These are phyloP conservation scores for Xylogone sp. DNA, from an alignment of 2,329 filamentous ascomycete species.

Conservation along the genomic window DNA sequence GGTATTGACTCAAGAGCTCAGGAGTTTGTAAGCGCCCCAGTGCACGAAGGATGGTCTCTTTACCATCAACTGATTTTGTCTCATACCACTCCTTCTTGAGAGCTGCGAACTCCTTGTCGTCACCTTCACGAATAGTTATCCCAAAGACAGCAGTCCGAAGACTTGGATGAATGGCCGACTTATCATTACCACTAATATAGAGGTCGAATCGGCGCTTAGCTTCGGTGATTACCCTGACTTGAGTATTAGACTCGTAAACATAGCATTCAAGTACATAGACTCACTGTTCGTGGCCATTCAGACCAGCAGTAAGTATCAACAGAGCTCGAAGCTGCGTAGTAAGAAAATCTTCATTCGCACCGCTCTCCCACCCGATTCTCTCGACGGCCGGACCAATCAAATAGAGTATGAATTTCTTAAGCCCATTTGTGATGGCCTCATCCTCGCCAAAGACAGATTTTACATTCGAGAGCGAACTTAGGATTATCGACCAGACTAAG, in stretches of 20 bases:
- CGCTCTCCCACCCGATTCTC: constrained; percentile 81
- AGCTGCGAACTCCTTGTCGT: constrained; percentile 63
- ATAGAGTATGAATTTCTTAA: constrained; percentile 76
- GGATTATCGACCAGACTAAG: constrained; percentile 83
- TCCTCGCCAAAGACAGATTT: constrained; percentile 84
- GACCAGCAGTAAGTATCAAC: constrained; percentile 71
- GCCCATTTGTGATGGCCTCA: constrained; percentile 62
- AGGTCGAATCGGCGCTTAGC: constrained; percentile 74
- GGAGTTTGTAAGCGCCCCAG: constrained; percentile 66
- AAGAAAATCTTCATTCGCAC: constrained; percentile 75
- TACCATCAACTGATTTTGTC: constrained; percentile 84
- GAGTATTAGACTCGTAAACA: constrained; percentile 5
- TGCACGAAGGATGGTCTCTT: constrained; percentile 75
- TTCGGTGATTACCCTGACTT: constrained; percentile 60
- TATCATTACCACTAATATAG: constrained; percentile 65
- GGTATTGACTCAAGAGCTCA: constrained; percentile 63
- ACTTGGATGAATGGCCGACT: constrained; percentile 72
- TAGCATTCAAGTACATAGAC: constrained; percentile 24
- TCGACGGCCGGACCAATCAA: constrained; percentile 73
- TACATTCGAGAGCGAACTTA: constrained; percentile 71
- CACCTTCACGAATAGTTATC: constrained; percentile 71
- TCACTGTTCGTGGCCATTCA: constrained; percentile 71
- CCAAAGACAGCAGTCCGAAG: constrained; percentile 78
- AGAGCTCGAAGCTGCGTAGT: constrained; percentile 78
- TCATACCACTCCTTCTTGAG: constrained; percentile 82